These are phyloP conservation scores for Cercospora brassicicola DNA, from an alignment of 2,329 filamentous ascomycete genomes.

Conservation along the genomic window DNA sequence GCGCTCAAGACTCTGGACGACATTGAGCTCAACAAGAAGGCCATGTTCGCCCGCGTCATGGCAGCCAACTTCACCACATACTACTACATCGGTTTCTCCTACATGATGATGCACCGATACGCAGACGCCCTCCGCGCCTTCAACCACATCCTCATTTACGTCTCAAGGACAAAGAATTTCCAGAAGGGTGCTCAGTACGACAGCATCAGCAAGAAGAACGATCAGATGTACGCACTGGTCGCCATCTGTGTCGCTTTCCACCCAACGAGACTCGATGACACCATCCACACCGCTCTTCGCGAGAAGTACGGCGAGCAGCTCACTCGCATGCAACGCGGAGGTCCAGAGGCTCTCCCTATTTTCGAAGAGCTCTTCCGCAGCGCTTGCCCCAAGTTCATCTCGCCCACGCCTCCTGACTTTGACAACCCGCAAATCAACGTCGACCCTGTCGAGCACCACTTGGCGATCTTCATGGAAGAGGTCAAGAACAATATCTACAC, in stretches of 20 bases:
- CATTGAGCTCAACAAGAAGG: constrained; percentile 99
- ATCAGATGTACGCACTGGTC: constrained; percentile 99
- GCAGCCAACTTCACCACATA: constrained; percentile 99
- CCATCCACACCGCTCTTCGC: constrained; percentile 93
- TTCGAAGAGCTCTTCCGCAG: constrained; percentile 98
- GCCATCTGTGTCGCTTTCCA: constrained; percentile 99
- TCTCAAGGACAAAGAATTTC: constrained; percentile 99
- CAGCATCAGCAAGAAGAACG: constrained; percentile 99
- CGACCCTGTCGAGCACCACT: constrained; percentile 95
- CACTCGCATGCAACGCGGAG: constrained; percentile 91
- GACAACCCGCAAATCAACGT: constrained; percentile 95
- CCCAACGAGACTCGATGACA: constrained; percentile 95
- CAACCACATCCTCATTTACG: constrained; percentile 99
- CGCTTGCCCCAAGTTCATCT: constrained; percentile 99
- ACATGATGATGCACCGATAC: constrained; percentile 99
- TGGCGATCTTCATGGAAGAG: constrained; percentile 98
- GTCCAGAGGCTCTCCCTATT: constrained; percentile 89
- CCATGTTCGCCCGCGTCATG: constrained; percentile 99
- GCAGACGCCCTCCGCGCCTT: constrained; percentile 99
- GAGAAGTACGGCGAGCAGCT: constrained; percentile 99
- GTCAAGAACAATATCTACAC: constrained; percentile 99
- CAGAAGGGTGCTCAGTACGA: constrained; percentile 99
- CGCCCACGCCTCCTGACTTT: constrained; percentile 93
- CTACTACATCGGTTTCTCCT: constrained; percentile 99
- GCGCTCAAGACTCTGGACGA: constrained; percentile 98